A percentile compares a stretch with the other conserved stretches of the same genome.
phyloP scores from a whole-genome alignment of 768 basidiomycete species.

The Tephrocybe sp. region DNA sequence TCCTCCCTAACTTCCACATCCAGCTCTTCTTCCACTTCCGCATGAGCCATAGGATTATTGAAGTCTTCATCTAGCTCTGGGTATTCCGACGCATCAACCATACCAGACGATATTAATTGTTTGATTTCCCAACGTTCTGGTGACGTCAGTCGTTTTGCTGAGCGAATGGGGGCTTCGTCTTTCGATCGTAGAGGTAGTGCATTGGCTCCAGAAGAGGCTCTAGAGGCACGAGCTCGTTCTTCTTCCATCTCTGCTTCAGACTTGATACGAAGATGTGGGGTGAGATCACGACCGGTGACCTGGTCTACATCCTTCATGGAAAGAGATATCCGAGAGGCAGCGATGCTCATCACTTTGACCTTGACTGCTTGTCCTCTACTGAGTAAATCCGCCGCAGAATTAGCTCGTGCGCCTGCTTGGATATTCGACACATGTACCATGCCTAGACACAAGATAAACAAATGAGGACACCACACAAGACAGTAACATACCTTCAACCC shows the following conservation, averaged over 20 bases:
- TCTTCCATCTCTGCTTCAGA: conserved; percentile 93
- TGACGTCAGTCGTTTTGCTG: conserved; percentile 87
- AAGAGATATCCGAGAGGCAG: conserved; percentile 74
- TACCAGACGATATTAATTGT: conserved; percentile 95
- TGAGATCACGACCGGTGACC: conserved; percentile 81
- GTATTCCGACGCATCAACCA: conserved; percentile 88
- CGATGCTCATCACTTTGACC: conserved; percentile 94
- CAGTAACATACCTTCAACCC: conserved; percentile 75
- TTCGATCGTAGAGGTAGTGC: conserved; percentile 70
- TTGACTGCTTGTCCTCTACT: conserved; percentile 84
- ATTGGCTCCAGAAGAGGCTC: conserved; percentile 79
- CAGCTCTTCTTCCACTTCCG: conserved; percentile 92
- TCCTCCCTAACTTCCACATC: conserved; percentile 98
- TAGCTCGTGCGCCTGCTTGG: conserved; percentile 78
- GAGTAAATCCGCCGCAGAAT: conserved; percentile 83
- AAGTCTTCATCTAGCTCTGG: conserved; percentile 90
- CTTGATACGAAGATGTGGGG: conserved; percentile 92
- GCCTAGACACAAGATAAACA: conserved; percentile 45
- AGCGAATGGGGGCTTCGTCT: conserved; percentile 57
- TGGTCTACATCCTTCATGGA: conserved; percentile 99
- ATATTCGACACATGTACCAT: conserved; percentile 97
- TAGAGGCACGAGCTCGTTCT: conserved; percentile 60
- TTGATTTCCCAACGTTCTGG: conserved; percentile 99
- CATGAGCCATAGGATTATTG: conserved; percentile 68
- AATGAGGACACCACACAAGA: conserved; percentile 5